Conservation (phyloP, 2,329 filamentous ascomycete species). For the Neonectria hederae region DNA sequence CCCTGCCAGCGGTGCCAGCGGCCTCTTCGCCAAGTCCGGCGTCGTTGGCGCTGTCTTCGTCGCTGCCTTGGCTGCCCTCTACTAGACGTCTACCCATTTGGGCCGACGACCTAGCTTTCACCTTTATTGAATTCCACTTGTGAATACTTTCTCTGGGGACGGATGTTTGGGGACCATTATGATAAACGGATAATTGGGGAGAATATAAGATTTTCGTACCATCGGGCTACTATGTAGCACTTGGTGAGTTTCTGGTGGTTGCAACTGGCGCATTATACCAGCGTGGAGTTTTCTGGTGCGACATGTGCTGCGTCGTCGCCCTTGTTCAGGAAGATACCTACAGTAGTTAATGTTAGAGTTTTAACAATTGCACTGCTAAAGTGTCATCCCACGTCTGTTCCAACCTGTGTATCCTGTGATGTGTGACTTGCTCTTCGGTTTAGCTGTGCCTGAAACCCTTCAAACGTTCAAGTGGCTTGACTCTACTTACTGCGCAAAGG, state of each 20-base stretch:
- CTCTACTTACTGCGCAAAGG: neutral
- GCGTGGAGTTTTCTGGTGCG: constrained; percentile 40
- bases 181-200: constrained; percentile 9
- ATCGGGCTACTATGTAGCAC: constrained; percentile 34
- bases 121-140: constrained; percentile 31
- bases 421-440: neutral
- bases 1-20: constrained; percentile 45
- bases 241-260: constrained; percentile 38
- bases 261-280: constrained; percentile 39
- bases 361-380: constrained; percentile 6
- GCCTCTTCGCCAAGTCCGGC: constrained; percentile 52
- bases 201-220: constrained; percentile 26
- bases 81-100: constrained; percentile 35
- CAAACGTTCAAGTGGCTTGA: neutral
- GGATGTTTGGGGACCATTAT: constrained; percentile 44
- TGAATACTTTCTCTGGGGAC: constrained; percentile 42
- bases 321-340: constrained; percentile 30
- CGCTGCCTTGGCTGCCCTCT: constrained; percentile 52
- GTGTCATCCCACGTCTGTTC: neutral
- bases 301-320: constrained; percentile 27
- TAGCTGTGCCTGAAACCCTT: too few species aligned
- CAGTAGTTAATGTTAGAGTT: constrained; percentile 31
- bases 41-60: constrained; percentile 52
- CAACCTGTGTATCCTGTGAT: neutral
- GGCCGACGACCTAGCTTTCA: constrained; percentile 10